phyloP scores from a whole-genome alignment of 306 rosid species.

The Malus sieversii region DNA sequence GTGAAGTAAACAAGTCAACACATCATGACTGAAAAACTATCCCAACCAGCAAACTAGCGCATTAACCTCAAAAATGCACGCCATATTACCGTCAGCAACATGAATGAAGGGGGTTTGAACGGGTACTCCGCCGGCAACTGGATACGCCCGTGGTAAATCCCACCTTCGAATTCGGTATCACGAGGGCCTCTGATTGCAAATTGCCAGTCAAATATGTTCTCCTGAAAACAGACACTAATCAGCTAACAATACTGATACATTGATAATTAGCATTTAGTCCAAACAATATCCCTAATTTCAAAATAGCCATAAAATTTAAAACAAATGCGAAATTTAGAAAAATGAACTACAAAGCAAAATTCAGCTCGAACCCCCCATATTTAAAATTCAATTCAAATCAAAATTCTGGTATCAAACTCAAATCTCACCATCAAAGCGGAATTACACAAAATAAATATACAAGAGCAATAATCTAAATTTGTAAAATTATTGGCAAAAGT shows the following conservation, averaged over 20 bases:
- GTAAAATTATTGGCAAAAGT: no score
- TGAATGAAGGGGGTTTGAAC: conserved; percentile 85
- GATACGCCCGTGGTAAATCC: conserved; percentile 80
- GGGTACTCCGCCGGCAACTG: conserved; percentile 87
- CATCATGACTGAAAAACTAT: not conserved
- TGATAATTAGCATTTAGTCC: not conserved
- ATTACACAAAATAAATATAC: not conserved
- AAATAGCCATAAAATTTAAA: not conserved
- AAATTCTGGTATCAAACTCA: not conserved
- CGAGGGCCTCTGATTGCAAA: conserved; percentile 73
- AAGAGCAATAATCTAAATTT: not conserved
- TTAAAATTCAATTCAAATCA: not conserved
- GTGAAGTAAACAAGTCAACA: conserved; percentile 19
- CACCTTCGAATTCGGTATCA: conserved; percentile 81
- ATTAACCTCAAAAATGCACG: not conserved
- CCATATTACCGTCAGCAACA: conserved; percentile 66
- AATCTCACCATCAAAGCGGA: not conserved
- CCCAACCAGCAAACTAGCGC: not conserved
- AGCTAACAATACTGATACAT: not conserved
- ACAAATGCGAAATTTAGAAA: not conserved
- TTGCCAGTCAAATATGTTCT: conserved; percentile 94
- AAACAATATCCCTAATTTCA: not conserved
- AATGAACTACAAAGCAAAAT: not conserved
- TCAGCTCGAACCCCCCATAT: conserved; percentile 1
- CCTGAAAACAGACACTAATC: conserved; percentile 35